These are phyloP conservation scores for Penicillium fuscoglaucum DNA, from an alignment of 2,329 filamentous ascomycete genomes.

Conservation along the genomic window DNA sequence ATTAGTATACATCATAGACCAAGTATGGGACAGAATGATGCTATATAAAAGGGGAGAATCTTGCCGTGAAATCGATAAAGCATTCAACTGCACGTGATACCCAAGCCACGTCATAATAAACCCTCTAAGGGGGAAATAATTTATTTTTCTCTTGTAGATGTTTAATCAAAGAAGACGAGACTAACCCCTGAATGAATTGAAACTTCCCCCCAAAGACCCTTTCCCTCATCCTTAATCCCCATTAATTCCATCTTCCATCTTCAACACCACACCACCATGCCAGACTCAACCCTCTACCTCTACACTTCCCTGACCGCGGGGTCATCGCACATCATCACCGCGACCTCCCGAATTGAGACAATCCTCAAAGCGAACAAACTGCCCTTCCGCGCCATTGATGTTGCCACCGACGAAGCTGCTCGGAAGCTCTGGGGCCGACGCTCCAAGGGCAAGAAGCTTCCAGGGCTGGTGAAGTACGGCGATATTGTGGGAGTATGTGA, in stretches of 20 bases:
- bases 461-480: conserved; percentile 83
- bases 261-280: conserved; percentile 27
- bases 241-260: not conserved
- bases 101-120: conserved; percentile 6
- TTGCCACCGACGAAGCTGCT: conserved; percentile 85
- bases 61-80: not conserved
- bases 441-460: conserved; percentile 82
- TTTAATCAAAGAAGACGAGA: not conserved
- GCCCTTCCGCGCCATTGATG: conserved; percentile 88
- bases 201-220: not conserved
- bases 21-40: not conserved
- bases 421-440: conserved; percentile 85
- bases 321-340: conserved; percentile 93
- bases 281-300: conserved; percentile 73
- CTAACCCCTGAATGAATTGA: conserved; percentile 1
- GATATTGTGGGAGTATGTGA: conserved; percentile 76
- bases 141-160: conserved; percentile 1
- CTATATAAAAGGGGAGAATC: not conserved
- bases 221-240: not conserved
- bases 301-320: conserved; percentile 96
- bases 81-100: not conserved
- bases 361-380: conserved; percentile 94
- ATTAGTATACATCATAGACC: not conserved
- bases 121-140: not conserved
- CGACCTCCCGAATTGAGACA: conserved; percentile 91